phyloP scores from a whole-genome alignment of 2,329 filamentous ascomycete genomes.

The Aspergillus tamarii region DNA sequence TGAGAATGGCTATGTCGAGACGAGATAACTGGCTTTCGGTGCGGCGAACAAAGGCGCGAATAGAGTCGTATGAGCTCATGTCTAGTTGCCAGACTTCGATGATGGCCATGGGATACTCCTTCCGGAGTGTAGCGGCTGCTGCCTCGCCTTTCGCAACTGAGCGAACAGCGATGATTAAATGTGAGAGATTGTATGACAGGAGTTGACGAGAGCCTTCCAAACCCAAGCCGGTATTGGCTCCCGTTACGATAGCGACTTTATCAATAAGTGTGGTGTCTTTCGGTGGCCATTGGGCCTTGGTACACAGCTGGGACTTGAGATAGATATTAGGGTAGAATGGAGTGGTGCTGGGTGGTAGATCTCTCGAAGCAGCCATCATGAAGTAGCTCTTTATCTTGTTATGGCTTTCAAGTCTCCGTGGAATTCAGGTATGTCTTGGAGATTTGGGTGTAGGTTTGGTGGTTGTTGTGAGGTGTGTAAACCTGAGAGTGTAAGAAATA shows the following conservation, averaged over 20 bases:
- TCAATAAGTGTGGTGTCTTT: constrained; percentile 23
- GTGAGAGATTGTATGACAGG: constrained; percentile 42
- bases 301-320: background rate
- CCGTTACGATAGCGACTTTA: constrained; percentile 54
- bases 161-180: background rate
- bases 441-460: background rate
- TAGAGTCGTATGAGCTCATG: constrained; percentile 51
- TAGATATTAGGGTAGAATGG: background rate
- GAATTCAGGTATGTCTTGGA: background rate
- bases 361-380: background rate
- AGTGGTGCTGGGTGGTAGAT: background rate
- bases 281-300: background rate
- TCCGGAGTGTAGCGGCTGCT: constrained; percentile 29
- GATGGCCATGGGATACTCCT: constrained; percentile 24
- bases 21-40: constrained; percentile 36
- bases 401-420: background rate
- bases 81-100: constrained; percentile 58
- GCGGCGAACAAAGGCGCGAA: constrained; percentile 46
- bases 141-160: background rate
- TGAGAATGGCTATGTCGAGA: constrained; percentile 52
- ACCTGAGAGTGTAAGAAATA: background rate
- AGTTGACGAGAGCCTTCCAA: constrained; percentile 46
- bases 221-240: constrained; percentile 55
- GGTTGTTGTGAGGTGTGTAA: background rate
- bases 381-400: too few relatives aligned